Evolutionary conservation across 768 basidiomycete species (phyloP), one percentile per base, ranked within the genome.

Genomic region (Trametes gibbosa): DNA sequence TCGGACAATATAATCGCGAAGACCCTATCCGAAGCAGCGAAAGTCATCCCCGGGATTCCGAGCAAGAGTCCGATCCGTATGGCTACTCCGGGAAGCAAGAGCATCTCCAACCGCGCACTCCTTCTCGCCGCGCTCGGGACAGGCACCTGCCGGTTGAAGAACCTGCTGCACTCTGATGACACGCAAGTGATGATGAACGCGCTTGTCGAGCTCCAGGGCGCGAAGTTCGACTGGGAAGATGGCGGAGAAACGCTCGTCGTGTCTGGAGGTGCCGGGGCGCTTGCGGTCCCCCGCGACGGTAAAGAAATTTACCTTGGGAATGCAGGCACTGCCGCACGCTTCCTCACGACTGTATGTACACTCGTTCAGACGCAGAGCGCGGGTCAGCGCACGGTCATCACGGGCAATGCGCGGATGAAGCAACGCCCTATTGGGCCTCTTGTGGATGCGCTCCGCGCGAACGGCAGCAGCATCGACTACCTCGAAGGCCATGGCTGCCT

Each of bases 171-270:
- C 70, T 97, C 95, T 3, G 96, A 98, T 67, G 96, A 99, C 70
- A 99, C 97, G 0, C 94, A 95, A 65, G 96, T 99, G 53, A 99
- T 99, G 97, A 98, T 98, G 95, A 80, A 87, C 3, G 96, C 95
- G 34, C 79, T 98, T 29, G 77, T 84, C 42, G 92, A 94, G 53
- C 83, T 99, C 62, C 88, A 95, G 91, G 96, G 96, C 46, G 96
- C 97, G 10, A 83, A 76, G 47, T 99, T 98, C 70, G 77, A 84
- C 19, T 99, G 95, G 96, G 92, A 97, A 75, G 96, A 98, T 68
- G 89, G 87, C 53, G 97, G 96, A 7, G 95, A 98, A 70, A 96
- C 94, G 0, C 82, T 99, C 27, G 86, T 98, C 43, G 95, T 99
- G 23, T 75, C 86, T 57, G 96, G 97, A 37, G 95, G 94, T 13